A percentile compares a stretch with the other conserved stretches of the same genome.
Conservation (phyloP, 345 rosid species). For the Acer negundo region DNA sequence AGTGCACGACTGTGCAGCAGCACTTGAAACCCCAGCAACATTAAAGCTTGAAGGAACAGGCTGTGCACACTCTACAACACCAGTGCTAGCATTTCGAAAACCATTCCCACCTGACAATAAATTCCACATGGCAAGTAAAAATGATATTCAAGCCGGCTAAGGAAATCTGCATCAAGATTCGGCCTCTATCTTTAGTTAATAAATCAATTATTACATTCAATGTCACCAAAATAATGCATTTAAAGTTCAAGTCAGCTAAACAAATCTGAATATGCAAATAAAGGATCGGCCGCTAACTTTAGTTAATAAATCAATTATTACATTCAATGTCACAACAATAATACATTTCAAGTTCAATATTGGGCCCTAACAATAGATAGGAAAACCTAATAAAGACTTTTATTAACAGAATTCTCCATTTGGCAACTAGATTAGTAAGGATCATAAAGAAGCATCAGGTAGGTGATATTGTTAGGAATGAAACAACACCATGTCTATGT, state of each 20-base stretch:
- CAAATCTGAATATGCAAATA: neutral
- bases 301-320: neutral
- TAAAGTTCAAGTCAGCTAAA: neutral
- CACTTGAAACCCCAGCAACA: constrained; percentile 53
- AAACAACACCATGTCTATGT: neutral
- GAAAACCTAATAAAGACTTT: too few relatives aligned
- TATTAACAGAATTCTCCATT: too few relatives aligned
- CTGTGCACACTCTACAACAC: constrained; percentile 41
- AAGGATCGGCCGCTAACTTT: neutral
- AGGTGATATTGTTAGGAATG: neutral
- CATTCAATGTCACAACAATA: neutral
- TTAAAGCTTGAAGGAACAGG: constrained; percentile 39
- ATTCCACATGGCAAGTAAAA: neutral
- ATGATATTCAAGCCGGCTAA: neutral
- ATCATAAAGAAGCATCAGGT: too few relatives aligned
- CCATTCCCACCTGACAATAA: constrained; percentile 39
- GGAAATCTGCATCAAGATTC: neutral
- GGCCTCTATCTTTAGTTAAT: neutral
- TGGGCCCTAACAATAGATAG: neutral
- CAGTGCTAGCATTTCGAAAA: constrained; percentile 35
- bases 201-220: neutral
- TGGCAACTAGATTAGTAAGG: too few relatives aligned
- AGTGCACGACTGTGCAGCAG: constrained; percentile 48
- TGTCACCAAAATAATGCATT: neutral
- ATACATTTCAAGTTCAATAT: neutral